These are phyloP conservation scores for Xylaria sp. DNA, from an alignment of 2,329 filamentous ascomycete genomes.

Conservation along the genomic window DNA sequence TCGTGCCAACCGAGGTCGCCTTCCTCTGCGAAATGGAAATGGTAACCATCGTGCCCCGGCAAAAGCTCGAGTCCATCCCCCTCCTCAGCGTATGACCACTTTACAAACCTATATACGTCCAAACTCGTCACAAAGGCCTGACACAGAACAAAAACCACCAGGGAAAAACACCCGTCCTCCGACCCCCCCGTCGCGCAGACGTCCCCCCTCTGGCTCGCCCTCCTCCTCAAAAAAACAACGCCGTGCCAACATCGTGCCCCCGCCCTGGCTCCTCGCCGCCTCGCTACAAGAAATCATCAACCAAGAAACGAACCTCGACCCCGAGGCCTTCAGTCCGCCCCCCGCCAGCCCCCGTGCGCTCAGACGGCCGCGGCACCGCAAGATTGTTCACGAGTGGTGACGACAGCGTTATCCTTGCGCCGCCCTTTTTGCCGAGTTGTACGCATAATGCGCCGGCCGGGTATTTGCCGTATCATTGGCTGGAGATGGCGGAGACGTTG, in stretches of 20 bases:
- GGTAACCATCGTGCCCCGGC: constrained; percentile 86
- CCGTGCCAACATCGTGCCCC: constrained; percentile 86
- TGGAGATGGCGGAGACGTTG: constrained; percentile 82
- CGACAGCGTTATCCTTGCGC: constrained; percentile 41
- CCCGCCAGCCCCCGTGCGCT: constrained; percentile 58
- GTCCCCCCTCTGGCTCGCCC: constrained; percentile 92
- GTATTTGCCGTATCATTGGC: constrained; percentile 88
- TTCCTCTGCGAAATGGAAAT: constrained; percentile 98
- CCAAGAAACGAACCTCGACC: constrained; percentile 68
- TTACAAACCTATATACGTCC: neutral
- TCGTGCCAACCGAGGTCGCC: constrained; percentile 81
- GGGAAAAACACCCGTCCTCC: constrained; percentile 72
- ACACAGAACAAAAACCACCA: constrained; percentile 34
- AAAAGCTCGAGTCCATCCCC: constrained; percentile 78
- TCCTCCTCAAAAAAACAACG: constrained; percentile 92
- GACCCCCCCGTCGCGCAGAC: constrained; percentile 72
- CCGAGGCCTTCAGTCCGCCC: constrained; percentile 70
- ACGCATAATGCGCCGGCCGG: constrained; percentile 63
- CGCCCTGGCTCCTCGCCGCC: constrained; percentile 76
- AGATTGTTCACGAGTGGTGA: constrained; percentile 28
- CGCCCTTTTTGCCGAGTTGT: constrained; percentile 75
- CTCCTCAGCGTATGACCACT: constrained; percentile 68
- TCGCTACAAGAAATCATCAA: constrained; percentile 74
- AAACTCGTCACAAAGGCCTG: constrained; percentile 2
- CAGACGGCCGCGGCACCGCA: constrained; percentile 42